A percentile compares a stretch with the other conserved stretches of the same genome.
Conservation (phyloP, 108 stramenopile genomes). For the Parietichytrium sp. region DNA sequence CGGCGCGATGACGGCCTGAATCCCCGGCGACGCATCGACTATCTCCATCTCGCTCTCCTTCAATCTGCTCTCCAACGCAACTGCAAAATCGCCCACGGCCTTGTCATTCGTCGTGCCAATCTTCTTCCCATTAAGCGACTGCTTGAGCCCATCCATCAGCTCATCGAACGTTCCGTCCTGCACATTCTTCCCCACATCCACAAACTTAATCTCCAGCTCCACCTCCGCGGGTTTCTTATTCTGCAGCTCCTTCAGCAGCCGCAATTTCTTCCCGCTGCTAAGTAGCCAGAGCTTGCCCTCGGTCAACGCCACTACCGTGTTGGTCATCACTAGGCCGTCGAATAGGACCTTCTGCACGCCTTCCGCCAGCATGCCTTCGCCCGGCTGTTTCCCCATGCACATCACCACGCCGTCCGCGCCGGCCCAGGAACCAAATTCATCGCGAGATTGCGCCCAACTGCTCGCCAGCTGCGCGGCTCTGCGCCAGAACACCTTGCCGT, state of each 20-base stretch:
- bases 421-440: too few species aligned
- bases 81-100: conserved; percentile 19
- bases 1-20: neutral
- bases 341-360: too few species aligned
- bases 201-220: conserved; percentile 10
- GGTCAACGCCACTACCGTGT: conserved; percentile 56
- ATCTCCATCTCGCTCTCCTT: neutral
- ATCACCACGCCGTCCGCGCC: too few species aligned
- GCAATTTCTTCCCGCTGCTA: neutral
- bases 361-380: too few species aligned
- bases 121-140: neutral
- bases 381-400: too few species aligned
- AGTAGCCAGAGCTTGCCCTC: neutral
- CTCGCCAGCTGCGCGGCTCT: too few species aligned
- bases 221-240: neutral
- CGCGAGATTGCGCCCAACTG: too few species aligned
- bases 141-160: neutral
- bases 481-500: too few species aligned
- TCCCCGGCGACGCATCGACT: neutral
- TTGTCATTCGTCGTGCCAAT: neutral
- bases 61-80: neutral
- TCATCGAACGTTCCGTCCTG: neutral
- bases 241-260: neutral
- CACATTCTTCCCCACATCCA: neutral
- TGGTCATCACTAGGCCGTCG: conserved; percentile 48